phyloP scores from a whole-genome alignment of 176 grass and related monocot genomes.

The Avena insularis region DNA sequence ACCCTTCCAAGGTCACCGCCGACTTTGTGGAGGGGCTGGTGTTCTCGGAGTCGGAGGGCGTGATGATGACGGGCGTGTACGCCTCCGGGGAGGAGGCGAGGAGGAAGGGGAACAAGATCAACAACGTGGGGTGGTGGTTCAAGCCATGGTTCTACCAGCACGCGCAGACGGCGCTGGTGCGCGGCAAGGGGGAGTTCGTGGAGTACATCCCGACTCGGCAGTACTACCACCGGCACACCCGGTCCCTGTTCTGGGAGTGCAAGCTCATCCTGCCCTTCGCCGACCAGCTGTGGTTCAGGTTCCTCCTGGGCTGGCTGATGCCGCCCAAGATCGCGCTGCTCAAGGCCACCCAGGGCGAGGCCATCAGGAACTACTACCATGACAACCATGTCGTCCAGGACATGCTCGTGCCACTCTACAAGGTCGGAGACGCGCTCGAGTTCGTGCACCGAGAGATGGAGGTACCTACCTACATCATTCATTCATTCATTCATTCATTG shows the following conservation, averaged over 20 bases:
- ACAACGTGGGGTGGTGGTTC: constrained; percentile 89
- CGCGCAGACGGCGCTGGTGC: constrained; percentile 65
- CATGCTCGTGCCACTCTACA: constrained; percentile 87
- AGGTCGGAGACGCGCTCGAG: constrained; percentile 89
- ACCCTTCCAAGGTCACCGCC: constrained; percentile 70
- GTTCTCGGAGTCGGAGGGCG: constrained; percentile 69
- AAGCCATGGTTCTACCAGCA: constrained; percentile 99
- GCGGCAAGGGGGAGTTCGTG: constrained; percentile 77
- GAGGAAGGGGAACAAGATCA: constrained; percentile 92
- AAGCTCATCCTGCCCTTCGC: constrained; percentile 92
- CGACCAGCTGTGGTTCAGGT: constrained; percentile 98
- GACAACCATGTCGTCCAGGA: constrained; percentile 97
- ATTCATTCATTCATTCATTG: neutral
- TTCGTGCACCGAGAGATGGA: constrained; percentile 85
- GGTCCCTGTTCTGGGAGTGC: constrained; percentile 95
- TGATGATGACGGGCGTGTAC: constrained; percentile 90
- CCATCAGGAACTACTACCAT: constrained; percentile 97
- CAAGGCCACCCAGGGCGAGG: constrained; percentile 93
- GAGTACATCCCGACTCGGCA: constrained; percentile 94
- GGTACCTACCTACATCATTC: constrained; percentile 44
- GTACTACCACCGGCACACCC: constrained; percentile 94
- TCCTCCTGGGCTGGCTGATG: constrained; percentile 86
- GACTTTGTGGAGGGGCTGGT: constrained; percentile 95
- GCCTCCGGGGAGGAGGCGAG: constrained; percentile 92
- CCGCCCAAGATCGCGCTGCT: constrained; percentile 93